phyloP scores from a whole-genome alignment of 805 yeast genomes.

The Suhomyces canberraensis region DNA sequence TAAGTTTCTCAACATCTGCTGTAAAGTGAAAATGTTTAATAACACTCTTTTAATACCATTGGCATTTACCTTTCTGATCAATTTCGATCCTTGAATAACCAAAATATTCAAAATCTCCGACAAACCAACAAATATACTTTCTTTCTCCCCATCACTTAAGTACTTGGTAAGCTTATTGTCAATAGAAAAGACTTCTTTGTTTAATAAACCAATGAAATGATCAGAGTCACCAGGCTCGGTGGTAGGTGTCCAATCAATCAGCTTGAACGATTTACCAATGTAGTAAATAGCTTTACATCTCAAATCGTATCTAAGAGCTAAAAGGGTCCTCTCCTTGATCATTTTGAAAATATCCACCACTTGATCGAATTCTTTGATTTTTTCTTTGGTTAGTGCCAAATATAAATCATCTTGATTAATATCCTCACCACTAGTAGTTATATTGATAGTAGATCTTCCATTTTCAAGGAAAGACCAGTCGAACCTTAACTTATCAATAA shows the following conservation, averaged over 20 bases:
- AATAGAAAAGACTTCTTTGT: constrained; percentile 44
- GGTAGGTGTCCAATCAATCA: constrained; percentile 49
- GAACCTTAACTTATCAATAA: constrained; percentile 33
- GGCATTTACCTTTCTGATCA: constrained; percentile 49
- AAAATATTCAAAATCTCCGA: constrained; percentile 49
- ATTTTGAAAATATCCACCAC: constrained; percentile 30
- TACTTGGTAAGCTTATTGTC: constrained; percentile 40
- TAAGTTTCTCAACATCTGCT: constrained; percentile 64
- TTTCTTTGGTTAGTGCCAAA: constrained; percentile 31
- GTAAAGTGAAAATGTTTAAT: constrained; percentile 61
- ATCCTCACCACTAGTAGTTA: constrained; percentile 15
- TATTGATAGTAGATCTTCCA: constrained; percentile 24
- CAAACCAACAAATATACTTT: constrained; percentile 43
- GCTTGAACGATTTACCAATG: constrained; percentile 46
- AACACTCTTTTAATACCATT: constrained; percentile 59
- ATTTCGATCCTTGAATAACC: constrained; percentile 50
- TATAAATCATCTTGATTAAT: constrained; percentile 24
- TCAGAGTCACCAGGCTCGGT: constrained; percentile 62
- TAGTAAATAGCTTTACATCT: constrained; percentile 52
- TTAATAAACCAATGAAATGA: constrained; percentile 48
- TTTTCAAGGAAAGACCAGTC: constrained; percentile 43
- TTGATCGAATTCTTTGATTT: constrained; percentile 33
- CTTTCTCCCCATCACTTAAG: constrained; percentile 31
- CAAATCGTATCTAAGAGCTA: constrained; percentile 56
- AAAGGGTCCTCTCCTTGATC: constrained; percentile 36